These are phyloP conservation scores for Ceratocystis huliohia DNA, from an alignment of 2,329 filamentous ascomycete genomes.

Conservation along the genomic window DNA sequence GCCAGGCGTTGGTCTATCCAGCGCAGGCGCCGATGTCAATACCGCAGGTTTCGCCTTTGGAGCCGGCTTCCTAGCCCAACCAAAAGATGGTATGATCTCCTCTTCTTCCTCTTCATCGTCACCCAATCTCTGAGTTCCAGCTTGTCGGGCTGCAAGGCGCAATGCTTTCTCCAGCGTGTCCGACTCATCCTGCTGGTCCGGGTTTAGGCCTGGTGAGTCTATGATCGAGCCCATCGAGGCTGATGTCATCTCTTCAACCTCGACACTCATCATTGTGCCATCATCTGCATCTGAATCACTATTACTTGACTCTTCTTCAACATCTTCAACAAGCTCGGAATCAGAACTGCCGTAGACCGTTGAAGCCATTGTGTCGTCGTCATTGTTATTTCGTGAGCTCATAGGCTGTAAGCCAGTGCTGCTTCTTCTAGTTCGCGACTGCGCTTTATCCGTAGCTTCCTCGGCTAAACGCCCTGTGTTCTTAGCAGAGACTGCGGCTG, in stretches of 20 bases:
- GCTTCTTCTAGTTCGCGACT: conserved; percentile 40
- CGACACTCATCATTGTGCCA: conserved; percentile 70
- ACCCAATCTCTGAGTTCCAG: conserved; percentile 58
- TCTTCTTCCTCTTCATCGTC: conserved; percentile 38
- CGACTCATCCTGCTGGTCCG: conserved; percentile 40
- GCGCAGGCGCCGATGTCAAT: conserved; percentile 20
- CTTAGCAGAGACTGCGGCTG: not conserved
- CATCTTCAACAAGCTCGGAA: conserved; percentile 39
- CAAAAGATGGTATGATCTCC: conserved; percentile 63
- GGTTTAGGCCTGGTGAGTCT: conserved; percentile 36
- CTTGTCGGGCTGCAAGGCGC: conserved; percentile 58
- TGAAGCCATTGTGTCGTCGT: conserved; percentile 58
- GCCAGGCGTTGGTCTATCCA: not conserved
- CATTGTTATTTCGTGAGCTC: conserved; percentile 51
- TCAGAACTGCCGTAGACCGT: conserved; percentile 60
- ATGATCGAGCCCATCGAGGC: conserved; percentile 52
- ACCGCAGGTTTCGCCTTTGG: not conserved
- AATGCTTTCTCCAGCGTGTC: conserved; percentile 71
- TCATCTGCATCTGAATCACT: conserved; percentile 55
- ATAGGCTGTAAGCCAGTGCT: conserved; percentile 39
- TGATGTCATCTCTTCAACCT: conserved; percentile 63
- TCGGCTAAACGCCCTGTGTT: not conserved
- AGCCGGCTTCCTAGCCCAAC: conserved; percentile 51
- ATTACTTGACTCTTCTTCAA: conserved; percentile 38
- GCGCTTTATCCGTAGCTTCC: conserved; percentile 31